Evolutionary conservation across 306 rosid species (phyloP), one percentile per base, ranked within the genome.

Genomic region (Prosopis cineraria): DNA sequence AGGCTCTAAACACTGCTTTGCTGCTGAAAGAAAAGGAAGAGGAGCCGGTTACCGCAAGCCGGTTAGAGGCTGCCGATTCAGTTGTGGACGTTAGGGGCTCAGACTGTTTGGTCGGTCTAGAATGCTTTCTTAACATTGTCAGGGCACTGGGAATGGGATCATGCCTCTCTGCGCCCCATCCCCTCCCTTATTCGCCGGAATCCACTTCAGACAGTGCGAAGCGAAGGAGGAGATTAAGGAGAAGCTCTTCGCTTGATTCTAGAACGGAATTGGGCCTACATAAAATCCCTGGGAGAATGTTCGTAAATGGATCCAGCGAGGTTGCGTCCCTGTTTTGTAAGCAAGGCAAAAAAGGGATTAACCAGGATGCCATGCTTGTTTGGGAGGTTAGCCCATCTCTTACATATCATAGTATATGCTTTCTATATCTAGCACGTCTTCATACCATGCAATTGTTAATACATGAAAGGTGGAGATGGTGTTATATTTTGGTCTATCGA

Each of bases 141-240:
- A 89, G 98, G 77, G 98, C 98, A 58, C 82, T 94, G 11, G 96
- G 98, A 17, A 90, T 94, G 98, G 98, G 98, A 59, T 92, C 97
- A 9, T 91, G 97, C 71, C 85, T 94, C 60, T 78, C 91, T 0
- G 80, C 30, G 52, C 43, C 81, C n/a, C 83, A 75, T 16, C 79
- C 90, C 62, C 70, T 84, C 40, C 60, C 87, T 12, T 84, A 81
- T 73, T 66, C 81, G 37, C 66, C 83, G 10, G 80, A 86, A 14
- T 76, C 91, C 4, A 55, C 88, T 1, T 53, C 82, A 20, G 80
- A 74, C 30, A 71, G 25, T 73, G 86, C 75, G 75, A 90, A 81
- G 81, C 48, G 81, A 76, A 79, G 76, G 79, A 91, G 82, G 73
- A 90, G 83, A 82, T 76, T 84, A 9, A 80, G 75, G 62, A 85